Evolutionary conservation across 2,329 filamentous ascomycete species (phyloP), one percentile per base, ranked within the genome.

Genomic region (Fonsecaea multimorphosa): DNA sequence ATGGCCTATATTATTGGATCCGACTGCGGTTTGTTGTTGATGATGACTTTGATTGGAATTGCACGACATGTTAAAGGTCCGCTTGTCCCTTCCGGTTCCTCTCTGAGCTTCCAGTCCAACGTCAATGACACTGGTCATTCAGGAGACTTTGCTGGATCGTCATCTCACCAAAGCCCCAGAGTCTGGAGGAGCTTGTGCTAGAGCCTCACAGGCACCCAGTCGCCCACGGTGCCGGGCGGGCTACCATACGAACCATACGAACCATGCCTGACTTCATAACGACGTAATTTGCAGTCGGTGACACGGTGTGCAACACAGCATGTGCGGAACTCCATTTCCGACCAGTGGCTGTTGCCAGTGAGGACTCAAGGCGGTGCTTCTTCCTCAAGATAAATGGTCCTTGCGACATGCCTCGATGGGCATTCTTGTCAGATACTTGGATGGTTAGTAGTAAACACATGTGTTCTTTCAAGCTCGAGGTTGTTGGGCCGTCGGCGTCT

Each of bases 31-130:
- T 14, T 38, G 12, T 38, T 16, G 7, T 19, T 57, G 54, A 57
- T 38, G n/a, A 57, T 24, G 32, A 57, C 34, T 34, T 31, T 38
- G 36, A 38, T 38, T 38, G 14, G 36, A 38, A 40, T 57, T 38
- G 36, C 12, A 16, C 54, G 24, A 57, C 2, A n/a, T 24, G 34
- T 57, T 34, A 38, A 22, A 57, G 55, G 55, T 19, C 29, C 55
- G 36, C 55, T 11, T 29, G 36, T 32, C 27, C 31, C 38, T 46
- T 58, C 55, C 36, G 55, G 32, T 32, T 7, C 24, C 36, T 19
- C 31, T 58, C 36, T 16, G 19, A 16, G 54, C 19, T 5, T 3
- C 34, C n/a, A 40, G 19, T 29, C 27, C 8, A 19, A 29, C 34
- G 24, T 31, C 54, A n/a, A 57, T 44, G 19, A 36, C 32, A 27